A percentile compares a stretch with the other conserved stretches of the same genome.
Evolutionary conservation across 1,284 basidiomycete genomes (phyloP).

Genomic region (Microbotryomycetes sp.): DNA sequence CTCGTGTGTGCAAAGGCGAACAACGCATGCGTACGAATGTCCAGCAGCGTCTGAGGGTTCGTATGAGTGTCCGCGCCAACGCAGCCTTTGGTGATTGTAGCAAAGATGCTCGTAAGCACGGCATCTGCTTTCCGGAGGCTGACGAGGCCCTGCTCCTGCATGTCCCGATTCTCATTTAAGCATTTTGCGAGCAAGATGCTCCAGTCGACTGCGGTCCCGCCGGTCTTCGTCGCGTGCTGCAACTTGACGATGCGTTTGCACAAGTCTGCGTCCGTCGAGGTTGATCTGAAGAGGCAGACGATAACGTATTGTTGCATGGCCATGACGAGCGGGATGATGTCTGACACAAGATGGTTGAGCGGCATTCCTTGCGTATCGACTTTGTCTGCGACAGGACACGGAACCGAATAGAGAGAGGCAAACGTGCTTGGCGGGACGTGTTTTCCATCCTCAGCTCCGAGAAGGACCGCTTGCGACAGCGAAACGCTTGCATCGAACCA

Average conservation of each 20-base stretch:
- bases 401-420: neutral
- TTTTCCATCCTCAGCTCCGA: no score
- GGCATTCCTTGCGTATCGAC: no score
- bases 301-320: slow-evolving; percentile 22
- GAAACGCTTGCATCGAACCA: neutral
- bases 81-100: slow-evolving; percentile 17
- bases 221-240: neutral
- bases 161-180: neutral
- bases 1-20: slow-evolving; percentile 6
- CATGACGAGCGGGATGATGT: slow-evolving; percentile 24
- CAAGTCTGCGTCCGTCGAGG: neutral
- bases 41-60: slow-evolving; percentile 10
- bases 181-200: neutral
- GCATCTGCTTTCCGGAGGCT: slow-evolving; percentile 6
- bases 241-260: neutral
- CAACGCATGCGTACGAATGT: slow-evolving; percentile 9
- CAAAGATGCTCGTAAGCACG: slow-evolving; percentile 19
- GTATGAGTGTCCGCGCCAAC: neutral
- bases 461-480: no score
- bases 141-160: neutral
- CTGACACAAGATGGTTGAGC: no score
- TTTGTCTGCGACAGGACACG: no score
- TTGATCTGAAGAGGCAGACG: slow-evolving; percentile 12
- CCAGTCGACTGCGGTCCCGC: slow-evolving; percentile 15
- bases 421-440: no score